A percentile compares a stretch with the other conserved stretches of the same genome.
Conservation (phyloP, 2,329 filamentous ascomycete genomes). For the Pseudogymnoascus destructans region DNA sequence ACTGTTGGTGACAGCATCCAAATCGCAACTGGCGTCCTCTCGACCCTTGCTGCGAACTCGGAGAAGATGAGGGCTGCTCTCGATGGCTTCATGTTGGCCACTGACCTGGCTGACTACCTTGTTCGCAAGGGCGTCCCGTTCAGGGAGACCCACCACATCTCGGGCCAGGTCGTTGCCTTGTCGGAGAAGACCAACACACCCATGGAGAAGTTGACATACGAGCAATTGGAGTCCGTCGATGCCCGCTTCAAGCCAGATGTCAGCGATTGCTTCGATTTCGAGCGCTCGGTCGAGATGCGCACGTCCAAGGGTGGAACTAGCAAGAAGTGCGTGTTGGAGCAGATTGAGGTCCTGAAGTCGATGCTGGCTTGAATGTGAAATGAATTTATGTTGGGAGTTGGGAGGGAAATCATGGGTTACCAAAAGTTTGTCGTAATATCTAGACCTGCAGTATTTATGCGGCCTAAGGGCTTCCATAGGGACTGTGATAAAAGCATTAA, state of each 20-base stretch:
- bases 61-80: conserved; percentile 69
- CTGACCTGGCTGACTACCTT: conserved; percentile 52
- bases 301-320: conserved; percentile 68
- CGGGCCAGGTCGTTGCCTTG: conserved; percentile 57
- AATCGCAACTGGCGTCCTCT: conserved; percentile 70
- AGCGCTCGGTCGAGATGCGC: conserved; percentile 69
- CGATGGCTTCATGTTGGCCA: conserved; percentile 72
- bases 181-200: conserved; percentile 51
- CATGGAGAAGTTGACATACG: conserved; percentile 56
- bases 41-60: conserved; percentile 55
- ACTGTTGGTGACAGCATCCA: conserved; percentile 68
- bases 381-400: conserved; percentile 6
- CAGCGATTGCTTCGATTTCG: conserved; percentile 60
- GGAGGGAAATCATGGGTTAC: not conserved
- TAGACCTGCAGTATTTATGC: not conserved
- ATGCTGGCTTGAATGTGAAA: conserved; percentile 22
- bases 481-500: not conserved
- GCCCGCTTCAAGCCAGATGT: conserved; percentile 59
- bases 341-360: conserved; percentile 40
- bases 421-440: conserved; percentile 4
- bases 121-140: conserved; percentile 60
- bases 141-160: conserved; percentile 68
- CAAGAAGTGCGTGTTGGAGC: conserved; percentile 50
- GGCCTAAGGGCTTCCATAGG: not conserved
- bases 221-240: conserved; percentile 57